Percentiles rank a stretch among this genome's conserved stretches.
Evolutionary conservation across 2,329 filamentous ascomycete genomes (phyloP).

Genomic region (Dissoconium aciculare): DNA sequence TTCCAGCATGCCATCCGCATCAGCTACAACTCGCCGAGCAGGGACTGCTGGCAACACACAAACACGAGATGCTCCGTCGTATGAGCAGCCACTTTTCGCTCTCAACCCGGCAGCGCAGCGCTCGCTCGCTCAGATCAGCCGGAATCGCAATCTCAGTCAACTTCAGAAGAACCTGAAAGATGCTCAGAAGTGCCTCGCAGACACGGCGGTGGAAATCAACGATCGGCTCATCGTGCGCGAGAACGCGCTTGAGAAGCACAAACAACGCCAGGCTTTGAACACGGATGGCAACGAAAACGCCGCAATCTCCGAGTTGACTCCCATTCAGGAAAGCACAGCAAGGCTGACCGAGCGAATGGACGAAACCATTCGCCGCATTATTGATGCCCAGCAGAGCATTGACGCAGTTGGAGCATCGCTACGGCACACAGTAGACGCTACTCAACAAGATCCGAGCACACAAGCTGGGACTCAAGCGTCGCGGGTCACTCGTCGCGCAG

Average conservation of each 20-base stretch:
- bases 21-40: no score
- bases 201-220: conserved; percentile 40
- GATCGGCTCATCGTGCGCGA: conserved; percentile 34
- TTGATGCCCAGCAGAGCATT: conserved; percentile 41
- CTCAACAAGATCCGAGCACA: conserved; percentile 22
- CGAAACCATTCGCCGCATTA: conserved; percentile 39
- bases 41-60: no score
- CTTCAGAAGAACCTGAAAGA: conserved; percentile 36
- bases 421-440: conserved; percentile 26
- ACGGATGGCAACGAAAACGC: conserved; percentile 22
- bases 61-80: no score
- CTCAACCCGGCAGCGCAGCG: conserved; percentile 35
- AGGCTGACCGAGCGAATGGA: conserved; percentile 42
- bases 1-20: no score
- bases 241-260: conserved; percentile 22
- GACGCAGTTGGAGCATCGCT: conserved; percentile 32
- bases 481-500: conserved; percentile 17
- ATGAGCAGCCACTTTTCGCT: conserved; percentile 39
- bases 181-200: conserved; percentile 34
- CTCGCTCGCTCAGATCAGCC: conserved; percentile 32
- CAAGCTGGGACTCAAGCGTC: conserved; percentile 24
- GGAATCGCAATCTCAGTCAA: conserved; percentile 27
- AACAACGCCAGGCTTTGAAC: conserved; percentile 5
- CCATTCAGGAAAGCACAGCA: conserved; percentile 32
- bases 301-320: conserved; percentile 19